Evolutionary conservation across 2,329 filamentous ascomycete species (phyloP).

Genomic region (Trichoderma lentiforme): DNA sequence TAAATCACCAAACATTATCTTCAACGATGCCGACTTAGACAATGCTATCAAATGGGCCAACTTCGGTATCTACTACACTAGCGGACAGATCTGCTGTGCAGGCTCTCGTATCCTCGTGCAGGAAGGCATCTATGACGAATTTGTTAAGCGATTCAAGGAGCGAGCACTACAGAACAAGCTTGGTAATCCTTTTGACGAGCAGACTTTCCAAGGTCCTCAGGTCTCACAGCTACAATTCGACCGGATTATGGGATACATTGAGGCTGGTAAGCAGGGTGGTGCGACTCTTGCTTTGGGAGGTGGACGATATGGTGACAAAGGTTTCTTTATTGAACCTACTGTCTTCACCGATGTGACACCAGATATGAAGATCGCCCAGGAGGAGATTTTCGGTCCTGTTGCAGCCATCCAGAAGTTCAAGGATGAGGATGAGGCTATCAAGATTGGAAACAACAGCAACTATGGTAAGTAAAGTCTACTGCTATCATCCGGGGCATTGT

Average conservation of each 20-base stretch:
- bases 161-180: constrained; percentile 28
- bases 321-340: constrained; percentile 68
- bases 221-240: constrained; percentile 62
- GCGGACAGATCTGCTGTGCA: constrained; percentile 65
- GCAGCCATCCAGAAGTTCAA: constrained; percentile 47
- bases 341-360: constrained; percentile 54
- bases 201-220: constrained; percentile 37
- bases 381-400: constrained; percentile 30
- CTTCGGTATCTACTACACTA: constrained; percentile 42
- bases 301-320: constrained; percentile 41
- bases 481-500: too few species aligned
- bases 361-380: constrained; percentile 21
- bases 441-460: constrained; percentile 48
- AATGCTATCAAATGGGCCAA: constrained; percentile 1
- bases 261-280: constrained; percentile 72
- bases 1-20: constrained; percentile 38
- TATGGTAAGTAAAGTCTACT: constrained; percentile 26
- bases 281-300: constrained; percentile 68
- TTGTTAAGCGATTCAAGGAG: constrained; percentile 41
- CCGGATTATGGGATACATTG: constrained; percentile 13
- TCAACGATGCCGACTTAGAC: background rate
- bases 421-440: constrained; percentile 47
- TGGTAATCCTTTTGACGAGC: constrained; percentile 20
- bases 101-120: constrained; percentile 38
- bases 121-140: constrained; percentile 29